Evolutionary conservation across 1,284 basidiomycete species (phyloP).

Genomic region (Coniferiporia weirii): DNA sequence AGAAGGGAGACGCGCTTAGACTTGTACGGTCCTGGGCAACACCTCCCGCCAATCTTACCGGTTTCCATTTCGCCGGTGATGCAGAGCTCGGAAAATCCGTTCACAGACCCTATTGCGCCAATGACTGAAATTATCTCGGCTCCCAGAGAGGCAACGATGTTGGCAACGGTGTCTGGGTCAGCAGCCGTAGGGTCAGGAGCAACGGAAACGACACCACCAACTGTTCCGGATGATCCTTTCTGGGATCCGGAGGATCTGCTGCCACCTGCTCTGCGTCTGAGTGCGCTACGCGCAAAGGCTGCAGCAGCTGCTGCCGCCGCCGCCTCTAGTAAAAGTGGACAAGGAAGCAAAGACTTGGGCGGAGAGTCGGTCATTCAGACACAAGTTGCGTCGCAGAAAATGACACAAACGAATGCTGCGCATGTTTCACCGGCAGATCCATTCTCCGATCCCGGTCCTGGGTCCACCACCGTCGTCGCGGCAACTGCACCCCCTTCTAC

Average conservation of each 20-base stretch:
- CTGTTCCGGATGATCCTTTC: conserved; percentile 11
- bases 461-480: no score
- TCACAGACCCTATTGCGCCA: not conserved
- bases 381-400: no score
- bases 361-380: no score
- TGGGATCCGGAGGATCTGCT: conserved; percentile 14
- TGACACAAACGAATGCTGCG: no score
- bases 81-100: not conserved
- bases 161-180: not conserved
- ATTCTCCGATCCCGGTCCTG: no score
- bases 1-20: not conserved
- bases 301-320: not conserved
- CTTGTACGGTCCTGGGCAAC: not conserved
- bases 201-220: not conserved
- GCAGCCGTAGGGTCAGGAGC: not conserved
- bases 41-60: not conserved
- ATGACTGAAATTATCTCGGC: not conserved
- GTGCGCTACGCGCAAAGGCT: not conserved
- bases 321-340: not conserved
- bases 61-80: not conserved
- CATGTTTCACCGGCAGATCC: no score
- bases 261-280: conserved; percentile 5
- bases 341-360: no score
- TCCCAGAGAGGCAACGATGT: no score
- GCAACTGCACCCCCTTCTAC: no score